Percentiles rank a stretch among this genome's conserved stretches.
phyloP scores from a whole-genome alignment of 352 stramenopile genomes.

The Blastocystis sp. region DNA sequence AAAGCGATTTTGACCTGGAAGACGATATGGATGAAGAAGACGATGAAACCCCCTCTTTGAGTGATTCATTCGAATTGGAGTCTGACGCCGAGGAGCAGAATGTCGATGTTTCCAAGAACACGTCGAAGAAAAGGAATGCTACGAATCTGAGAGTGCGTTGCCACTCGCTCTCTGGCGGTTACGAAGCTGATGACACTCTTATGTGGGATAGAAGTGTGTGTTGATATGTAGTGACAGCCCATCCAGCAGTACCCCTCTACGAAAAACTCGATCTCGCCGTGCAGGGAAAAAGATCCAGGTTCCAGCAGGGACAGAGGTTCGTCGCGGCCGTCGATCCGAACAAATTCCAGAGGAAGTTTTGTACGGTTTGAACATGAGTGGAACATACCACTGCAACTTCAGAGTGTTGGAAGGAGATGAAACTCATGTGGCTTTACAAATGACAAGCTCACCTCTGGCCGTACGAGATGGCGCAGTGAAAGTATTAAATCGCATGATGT shows the following conservation, averaged over 20 bases:
- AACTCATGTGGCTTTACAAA: background rate
- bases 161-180: background rate
- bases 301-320: background rate
- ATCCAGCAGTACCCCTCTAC: background rate
- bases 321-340: background rate
- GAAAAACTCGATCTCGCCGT: background rate
- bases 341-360: background rate
- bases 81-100: background rate
- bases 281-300: background rate
- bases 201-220: background rate
- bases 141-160: conserved; percentile 14
- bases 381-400: background rate
- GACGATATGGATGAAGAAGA: background rate
- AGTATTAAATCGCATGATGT: background rate
- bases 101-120: background rate
- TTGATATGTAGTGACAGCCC: background rate
- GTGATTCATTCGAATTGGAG: background rate
- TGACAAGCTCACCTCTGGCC: background rate
- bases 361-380: background rate
- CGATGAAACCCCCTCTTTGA: too few species aligned
- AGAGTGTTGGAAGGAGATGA: background rate
- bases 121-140: background rate
- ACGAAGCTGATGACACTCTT: conserved; percentile 15
- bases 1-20: conserved; percentile 27
- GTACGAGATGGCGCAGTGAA: background rate